Base-by-base conservation (phyloP, 805 yeast genomes). In the Barnettozyma californica region DNA sequence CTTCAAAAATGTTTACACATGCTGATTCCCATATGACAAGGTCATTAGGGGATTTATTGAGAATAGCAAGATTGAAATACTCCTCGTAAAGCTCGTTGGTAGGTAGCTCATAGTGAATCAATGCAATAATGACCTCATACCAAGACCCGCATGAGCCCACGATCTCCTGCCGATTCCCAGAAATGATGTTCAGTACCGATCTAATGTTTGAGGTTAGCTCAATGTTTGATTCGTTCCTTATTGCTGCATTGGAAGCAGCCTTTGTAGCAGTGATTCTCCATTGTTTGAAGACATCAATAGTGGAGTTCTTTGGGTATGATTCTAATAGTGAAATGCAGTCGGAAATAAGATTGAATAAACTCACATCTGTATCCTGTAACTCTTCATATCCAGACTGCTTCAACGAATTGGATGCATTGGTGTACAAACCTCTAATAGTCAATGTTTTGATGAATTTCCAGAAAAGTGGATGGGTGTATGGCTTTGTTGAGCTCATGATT, bases 61-160 rank as follows among this genome's bases (percentile, higher is more conserved):
- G 51, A 11, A 68, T 50, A 2, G 78, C 60, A 10, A 68, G 47
- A 31, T 68, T 56, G 43, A 73, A 53, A 56, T 76, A 74, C 52
- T 78, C 77, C 13, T 53, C 52, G 1, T 75, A 51, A 25, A 77
- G 58, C 34, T 71, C 69, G 10, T 59, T 45, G 5, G 80, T 72
- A 56, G 80, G 89, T 65, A 84, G 73, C 58, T 81, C 82, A 59
- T 70, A 87, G 35, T 82, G 65, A 9, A 80, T 61, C n/a, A 81
- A 69, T 8, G 80, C 78, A 36, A 74, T 67, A 36, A 79, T 72
- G 13, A 81, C 70, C 58, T 86, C 94, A 60, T 81, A 84, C 95
- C 95, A 86, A 0, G 78, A 65, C 7, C 70, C 68, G 14, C 87
- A 75, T 56, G 68, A 71, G 14, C 69, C 68, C 4, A 78, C 60